A percentile compares a stretch with the other conserved stretches of the same genome.
Conservation (phyloP, 2,329 filamentous ascomycete species). For the Colletotrichum sp. region DNA sequence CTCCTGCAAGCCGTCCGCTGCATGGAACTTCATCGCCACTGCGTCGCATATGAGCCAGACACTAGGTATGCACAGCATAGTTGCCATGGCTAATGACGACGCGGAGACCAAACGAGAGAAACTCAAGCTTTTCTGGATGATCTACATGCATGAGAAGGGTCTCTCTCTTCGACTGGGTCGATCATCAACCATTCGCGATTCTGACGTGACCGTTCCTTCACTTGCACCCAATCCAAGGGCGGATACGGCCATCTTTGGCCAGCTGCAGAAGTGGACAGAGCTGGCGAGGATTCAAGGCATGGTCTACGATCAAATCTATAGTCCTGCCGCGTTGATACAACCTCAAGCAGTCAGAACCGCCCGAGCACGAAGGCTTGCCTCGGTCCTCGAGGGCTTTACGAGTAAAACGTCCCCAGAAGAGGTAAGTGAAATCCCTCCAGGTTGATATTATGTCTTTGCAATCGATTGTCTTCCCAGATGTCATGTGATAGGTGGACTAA, state of each 20-base stretch:
- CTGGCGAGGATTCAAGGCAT: slow-evolving; percentile 25
- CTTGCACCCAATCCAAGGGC: not conserved
- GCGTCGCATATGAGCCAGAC: slow-evolving; percentile 24
- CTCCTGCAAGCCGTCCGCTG: slow-evolving; percentile 22
- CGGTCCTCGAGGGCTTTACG: not conserved
- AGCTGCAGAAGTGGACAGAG: slow-evolving; percentile 21
- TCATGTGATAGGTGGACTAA: not conserved
- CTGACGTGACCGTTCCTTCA: slow-evolving; percentile 26
- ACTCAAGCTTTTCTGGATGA: slow-evolving; percentile 28
- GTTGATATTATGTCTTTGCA: not conserved
- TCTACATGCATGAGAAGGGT: slow-evolving; percentile 28
- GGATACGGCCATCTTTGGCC: not conserved
- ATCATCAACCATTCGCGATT: slow-evolving; percentile 28
- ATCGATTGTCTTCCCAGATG: not conserved
- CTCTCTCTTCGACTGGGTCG: slow-evolving; percentile 30
- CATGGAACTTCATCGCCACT: slow-evolving; percentile 26
- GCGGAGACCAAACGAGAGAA: slow-evolving; percentile 13
- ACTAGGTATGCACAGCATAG: slow-evolving; percentile 25
- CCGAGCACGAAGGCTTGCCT: slow-evolving; percentile 6
- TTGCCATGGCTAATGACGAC: slow-evolving; percentile 2
- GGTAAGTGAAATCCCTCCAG: not conserved
- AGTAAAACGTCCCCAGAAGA: not conserved
- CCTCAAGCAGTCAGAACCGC: slow-evolving; percentile 21
- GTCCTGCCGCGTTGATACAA: slow-evolving; percentile 26
- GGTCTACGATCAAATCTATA: slow-evolving; percentile 32